Evolutionary conservation across 805 yeast species (phyloP), one percentile per base, ranked within the genome.

Genomic region (Candida silvicultrix): DNA sequence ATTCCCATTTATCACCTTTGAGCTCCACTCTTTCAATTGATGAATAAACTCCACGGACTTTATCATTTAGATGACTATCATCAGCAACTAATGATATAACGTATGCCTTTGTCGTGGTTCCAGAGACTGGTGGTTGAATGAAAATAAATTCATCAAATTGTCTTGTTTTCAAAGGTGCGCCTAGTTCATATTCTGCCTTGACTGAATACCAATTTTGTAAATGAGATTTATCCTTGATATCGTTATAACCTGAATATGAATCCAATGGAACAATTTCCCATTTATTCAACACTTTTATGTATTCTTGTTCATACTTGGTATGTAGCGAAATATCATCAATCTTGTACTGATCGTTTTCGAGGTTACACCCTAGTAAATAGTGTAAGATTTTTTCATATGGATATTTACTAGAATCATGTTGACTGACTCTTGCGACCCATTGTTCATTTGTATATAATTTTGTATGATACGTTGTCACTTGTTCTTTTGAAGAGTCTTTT

Each of bases 81-180:
- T 52, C 51, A 2, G 62, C 60, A 21, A 57, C 60, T 14, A 64
- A 40, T 1, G 62, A 51, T 1, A 65, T 49, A 6, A 64, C 58
- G 44, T 56, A 44, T 4, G 59, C 51, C 1, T 36, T 40, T 8
- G 23, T 18, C 11, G 45, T 43, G 43, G 60, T 62, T 8, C 25
- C 16, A 2, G 28, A 21, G 5, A 16, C 16, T 28, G 45, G 45
- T 12, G 16, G 21, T 12, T 19, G 28, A 12, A 29, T 46, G 49
- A 16, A 58, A 60, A 60, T 57, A 1, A 56, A 59, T 34, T 63
- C 64, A 48, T 57, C 56, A 49, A 66, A 66, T 36, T 59, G 64
- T 40, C 70, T 50, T 7, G 60, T 56, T 12, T 52, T 48, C 37
- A 65, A 48, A 2, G 65, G 57, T 15, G 55, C 51, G 10, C 65